Percentiles rank a stretch among this genome's conserved stretches.
phyloP scores from a whole-genome alignment of 345 rosid species.

The Citrus medica region DNA sequence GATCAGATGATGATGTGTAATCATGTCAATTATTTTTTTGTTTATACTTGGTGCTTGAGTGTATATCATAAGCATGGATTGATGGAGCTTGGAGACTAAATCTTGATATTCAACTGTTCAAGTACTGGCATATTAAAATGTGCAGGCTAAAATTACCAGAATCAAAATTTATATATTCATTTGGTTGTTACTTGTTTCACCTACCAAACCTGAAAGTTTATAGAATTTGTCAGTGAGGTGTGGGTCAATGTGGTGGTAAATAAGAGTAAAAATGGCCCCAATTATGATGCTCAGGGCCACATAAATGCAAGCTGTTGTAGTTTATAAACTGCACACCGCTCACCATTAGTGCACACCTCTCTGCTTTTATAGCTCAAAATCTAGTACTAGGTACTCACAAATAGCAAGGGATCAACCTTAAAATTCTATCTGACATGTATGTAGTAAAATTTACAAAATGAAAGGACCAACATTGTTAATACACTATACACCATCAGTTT shows the following conservation, averaged over 20 bases:
- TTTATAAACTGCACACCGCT: background rate
- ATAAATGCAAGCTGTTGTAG: slow-evolving; percentile 1
- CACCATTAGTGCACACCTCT: background rate
- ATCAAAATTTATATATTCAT: background rate
- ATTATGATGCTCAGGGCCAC: background rate
- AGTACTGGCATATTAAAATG: background rate
- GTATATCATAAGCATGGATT: background rate
- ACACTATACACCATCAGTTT: background rate
- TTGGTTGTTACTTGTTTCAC: background rate
- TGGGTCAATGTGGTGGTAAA: background rate
- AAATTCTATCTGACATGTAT: background rate
- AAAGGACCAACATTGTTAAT: background rate
- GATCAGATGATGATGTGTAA: background rate
- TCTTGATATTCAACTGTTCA: background rate
- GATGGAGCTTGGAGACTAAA: background rate
- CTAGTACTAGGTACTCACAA: background rate
- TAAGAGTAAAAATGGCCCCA: background rate
- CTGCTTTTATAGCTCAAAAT: background rate
- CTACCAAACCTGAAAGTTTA: background rate
- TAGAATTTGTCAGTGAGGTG: background rate
- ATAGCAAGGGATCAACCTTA: background rate
- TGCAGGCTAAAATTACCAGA: background rate
- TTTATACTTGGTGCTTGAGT: background rate
- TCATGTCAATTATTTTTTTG: background rate
- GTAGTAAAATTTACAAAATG: background rate